These are phyloP conservation scores for Globisporangium yorkense DNA, from an alignment of 352 stramenopile species.

Conservation along the genomic window DNA sequence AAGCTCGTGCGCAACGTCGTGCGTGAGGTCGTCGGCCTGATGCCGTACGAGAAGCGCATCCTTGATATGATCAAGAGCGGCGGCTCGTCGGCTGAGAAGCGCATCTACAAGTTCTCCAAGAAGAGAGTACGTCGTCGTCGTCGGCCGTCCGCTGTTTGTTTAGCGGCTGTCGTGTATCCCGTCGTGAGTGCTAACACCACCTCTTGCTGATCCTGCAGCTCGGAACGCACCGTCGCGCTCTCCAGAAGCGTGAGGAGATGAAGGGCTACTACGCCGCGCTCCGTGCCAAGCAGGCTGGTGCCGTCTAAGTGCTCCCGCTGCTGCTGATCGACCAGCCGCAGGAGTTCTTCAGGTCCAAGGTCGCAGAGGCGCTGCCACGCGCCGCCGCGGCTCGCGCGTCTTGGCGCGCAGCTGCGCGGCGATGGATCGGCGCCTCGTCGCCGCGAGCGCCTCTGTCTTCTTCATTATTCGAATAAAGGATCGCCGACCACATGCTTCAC, in stretches of 20 bases:
- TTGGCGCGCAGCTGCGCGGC: conserved; percentile 9
- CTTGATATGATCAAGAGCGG: conserved; percentile 99
- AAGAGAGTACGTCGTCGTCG: conserved; percentile 74
- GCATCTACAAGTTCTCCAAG: conserved; percentile 99
- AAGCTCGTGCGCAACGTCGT: conserved; percentile 94
- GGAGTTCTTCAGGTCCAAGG: conserved; percentile 34
- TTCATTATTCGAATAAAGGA: conserved; percentile 20
- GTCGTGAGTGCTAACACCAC: not conserved
- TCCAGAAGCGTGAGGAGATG: conserved; percentile 99
- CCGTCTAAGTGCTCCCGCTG: conserved; percentile 31
- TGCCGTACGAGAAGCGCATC: conserved; percentile 99
- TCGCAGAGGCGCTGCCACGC: conserved; percentile 12
- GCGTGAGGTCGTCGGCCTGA: conserved; percentile 96
- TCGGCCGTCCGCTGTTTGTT: not conserved
- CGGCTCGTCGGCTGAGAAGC: conserved; percentile 96
- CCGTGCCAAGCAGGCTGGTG: conserved; percentile 91
- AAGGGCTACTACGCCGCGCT: conserved; percentile 97
- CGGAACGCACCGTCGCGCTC: conserved; percentile 96
- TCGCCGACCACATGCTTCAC: conserved; percentile 36
- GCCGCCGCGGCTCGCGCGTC: conserved; percentile 2
- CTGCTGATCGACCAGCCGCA: conserved; percentile 13
- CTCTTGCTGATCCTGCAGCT: conserved; percentile 49
- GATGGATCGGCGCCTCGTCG: conserved; percentile 4
- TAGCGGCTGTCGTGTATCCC: not conserved
- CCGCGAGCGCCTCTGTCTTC: conserved; percentile 21